Conservation (phyloP, 2,329 filamentous ascomycete species). For the Xylariaceae sp. region DNA sequence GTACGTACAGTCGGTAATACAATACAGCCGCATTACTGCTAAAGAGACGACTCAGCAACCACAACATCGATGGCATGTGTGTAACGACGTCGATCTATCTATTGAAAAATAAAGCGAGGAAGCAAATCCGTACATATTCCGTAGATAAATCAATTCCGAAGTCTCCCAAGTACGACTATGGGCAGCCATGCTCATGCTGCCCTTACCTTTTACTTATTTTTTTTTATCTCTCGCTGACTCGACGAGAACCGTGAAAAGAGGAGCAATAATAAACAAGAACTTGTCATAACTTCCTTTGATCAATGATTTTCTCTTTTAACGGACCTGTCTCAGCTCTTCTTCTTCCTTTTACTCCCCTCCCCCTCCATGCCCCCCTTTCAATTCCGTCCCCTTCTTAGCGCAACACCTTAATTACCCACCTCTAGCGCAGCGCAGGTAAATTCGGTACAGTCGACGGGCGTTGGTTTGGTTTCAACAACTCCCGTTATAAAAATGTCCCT, state of each 20-base stretch:
- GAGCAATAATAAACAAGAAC: background rate
- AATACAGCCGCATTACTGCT: too few species aligned
- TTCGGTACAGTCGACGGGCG: too few species aligned
- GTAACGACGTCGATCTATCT: constrained; percentile 27
- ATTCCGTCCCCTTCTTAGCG: too few species aligned
- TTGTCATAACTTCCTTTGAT: background rate
- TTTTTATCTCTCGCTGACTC: constrained; percentile 20
- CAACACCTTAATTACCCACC: too few species aligned
- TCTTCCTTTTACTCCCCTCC: too few species aligned
- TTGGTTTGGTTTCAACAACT: too few species aligned
- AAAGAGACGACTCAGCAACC: background rate
- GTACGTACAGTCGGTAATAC: too few species aligned
- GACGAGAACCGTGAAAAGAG: constrained; percentile 6
- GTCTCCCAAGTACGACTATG: constrained; percentile 11
- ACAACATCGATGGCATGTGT: constrained; percentile 5
- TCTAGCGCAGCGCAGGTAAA: too few species aligned
- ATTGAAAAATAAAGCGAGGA: background rate
- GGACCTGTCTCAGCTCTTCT: background rate
- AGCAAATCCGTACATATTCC: constrained; percentile 1
- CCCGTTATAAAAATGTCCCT: too few species aligned
- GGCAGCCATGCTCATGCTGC: constrained; percentile 17
- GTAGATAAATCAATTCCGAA: background rate
- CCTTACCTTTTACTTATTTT: constrained; percentile 12
- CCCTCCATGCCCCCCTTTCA: too few species aligned
- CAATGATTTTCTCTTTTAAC: background rate